Percentiles rank a stretch among this genome's conserved stretches.
Evolutionary conservation across 305 asterid genomes (phyloP).

Genomic region (Lippia alba): DNA sequence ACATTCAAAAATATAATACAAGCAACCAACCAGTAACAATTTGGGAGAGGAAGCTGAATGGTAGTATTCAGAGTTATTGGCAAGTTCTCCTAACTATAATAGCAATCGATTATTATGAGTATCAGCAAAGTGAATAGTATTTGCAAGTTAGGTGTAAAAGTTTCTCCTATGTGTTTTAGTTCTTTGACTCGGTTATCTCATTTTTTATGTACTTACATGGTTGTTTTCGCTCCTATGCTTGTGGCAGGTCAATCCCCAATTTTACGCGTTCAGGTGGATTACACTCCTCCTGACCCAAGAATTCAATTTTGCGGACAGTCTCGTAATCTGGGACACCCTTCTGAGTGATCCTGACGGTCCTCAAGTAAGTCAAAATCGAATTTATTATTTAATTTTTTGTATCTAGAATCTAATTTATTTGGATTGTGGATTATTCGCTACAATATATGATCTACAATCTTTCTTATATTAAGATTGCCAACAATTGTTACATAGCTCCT

Average conservation of each 20-base stretch:
- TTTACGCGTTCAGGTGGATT: slow-evolving; percentile 98
- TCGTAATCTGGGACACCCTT: slow-evolving; percentile 91
- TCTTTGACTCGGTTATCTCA: slow-evolving; percentile 24
- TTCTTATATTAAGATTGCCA: slow-evolving; percentile 2
- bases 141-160: slow-evolving; percentile 14
- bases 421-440: slow-evolving; percentile 8
- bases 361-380: slow-evolving; percentile 61
- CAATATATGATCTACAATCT: background rate
- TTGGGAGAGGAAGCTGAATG: slow-evolving; percentile 6
- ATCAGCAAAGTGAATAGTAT: slow-evolving; percentile 22
- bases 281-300: slow-evolving; percentile 97
- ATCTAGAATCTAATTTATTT: slow-evolving; percentile 5
- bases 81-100: slow-evolving; percentile 23
- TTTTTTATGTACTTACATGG: slow-evolving; percentile 20
- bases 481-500: background rate
- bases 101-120: slow-evolving; percentile 4
- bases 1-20: slow-evolving; percentile 13
- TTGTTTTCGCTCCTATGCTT: slow-evolving; percentile 28
- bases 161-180: slow-evolving; percentile 22
- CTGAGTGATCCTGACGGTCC: slow-evolving; percentile 98
- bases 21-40: background rate
- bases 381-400: slow-evolving; percentile 17
- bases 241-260: slow-evolving; percentile 95
- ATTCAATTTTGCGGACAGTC: slow-evolving; percentile 80
- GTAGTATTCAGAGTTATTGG: slow-evolving; percentile 20